Conservation (phyloP, 495 filamentous ascomycete genomes). For the Aspergillus steynii region DNA sequence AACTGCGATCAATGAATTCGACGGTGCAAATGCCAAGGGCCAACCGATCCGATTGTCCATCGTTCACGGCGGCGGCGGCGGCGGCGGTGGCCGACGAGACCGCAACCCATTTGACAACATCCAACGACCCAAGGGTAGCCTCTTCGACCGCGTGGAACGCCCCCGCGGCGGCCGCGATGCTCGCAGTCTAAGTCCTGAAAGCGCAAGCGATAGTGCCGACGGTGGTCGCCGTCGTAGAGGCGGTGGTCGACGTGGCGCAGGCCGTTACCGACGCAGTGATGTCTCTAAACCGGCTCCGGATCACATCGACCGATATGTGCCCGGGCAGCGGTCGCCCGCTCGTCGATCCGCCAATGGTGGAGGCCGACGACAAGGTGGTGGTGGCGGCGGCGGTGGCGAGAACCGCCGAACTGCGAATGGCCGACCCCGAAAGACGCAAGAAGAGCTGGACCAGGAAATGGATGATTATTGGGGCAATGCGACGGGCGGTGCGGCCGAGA, state of each 20-base stretch:
- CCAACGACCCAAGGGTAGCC: slow-evolving; percentile 64
- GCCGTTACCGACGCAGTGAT: slow-evolving; percentile 59
- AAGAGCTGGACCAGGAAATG: slow-evolving; percentile 95
- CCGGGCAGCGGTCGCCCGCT: slow-evolving; percentile 50
- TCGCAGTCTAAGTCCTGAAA: slow-evolving; percentile 44
- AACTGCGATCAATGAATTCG: slow-evolving; percentile 75
- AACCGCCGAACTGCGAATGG: slow-evolving; percentile 45
- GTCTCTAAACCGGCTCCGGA: slow-evolving; percentile 68
- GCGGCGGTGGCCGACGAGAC: slow-evolving; percentile 47
- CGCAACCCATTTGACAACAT: slow-evolving; percentile 53
- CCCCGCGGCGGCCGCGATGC: slow-evolving; percentile 34
- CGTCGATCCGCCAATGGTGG: slow-evolving; percentile 45
- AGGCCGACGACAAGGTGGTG: slow-evolving; percentile 40
- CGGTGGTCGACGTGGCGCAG: slow-evolving; percentile 30
- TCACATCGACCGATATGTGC: slow-evolving; percentile 83
- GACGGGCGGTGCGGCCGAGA: slow-evolving; percentile 32
- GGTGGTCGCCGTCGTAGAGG: slow-evolving; percentile 44
- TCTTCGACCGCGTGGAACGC: slow-evolving; percentile 74
- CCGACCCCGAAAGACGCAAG: slow-evolving; percentile 83
- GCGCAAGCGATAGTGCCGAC: slow-evolving; percentile 30
- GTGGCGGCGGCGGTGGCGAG: slow-evolving; percentile 38
- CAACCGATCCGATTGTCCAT: slow-evolving; percentile 84
- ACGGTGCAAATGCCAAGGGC: slow-evolving; percentile 90
- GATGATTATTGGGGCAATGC: slow-evolving; percentile 78
- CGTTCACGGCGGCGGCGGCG: slow-evolving; percentile 48